Conservation (phyloP, 768 basidiomycete genomes). For the Mycena olivaceomarginata region DNA sequence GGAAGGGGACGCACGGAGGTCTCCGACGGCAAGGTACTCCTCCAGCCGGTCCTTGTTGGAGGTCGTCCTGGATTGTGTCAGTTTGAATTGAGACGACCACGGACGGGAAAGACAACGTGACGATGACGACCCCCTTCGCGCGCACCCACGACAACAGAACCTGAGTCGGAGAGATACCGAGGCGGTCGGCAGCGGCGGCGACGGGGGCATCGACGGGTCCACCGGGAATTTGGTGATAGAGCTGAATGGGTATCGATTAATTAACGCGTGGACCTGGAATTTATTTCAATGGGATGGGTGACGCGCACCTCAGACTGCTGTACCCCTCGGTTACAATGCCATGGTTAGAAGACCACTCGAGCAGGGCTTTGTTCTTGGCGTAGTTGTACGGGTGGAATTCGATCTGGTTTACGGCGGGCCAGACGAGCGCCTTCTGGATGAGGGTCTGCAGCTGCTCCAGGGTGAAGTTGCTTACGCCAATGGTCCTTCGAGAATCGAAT, state of each 20-base stretch:
- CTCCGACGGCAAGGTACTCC: slow-evolving; percentile 61
- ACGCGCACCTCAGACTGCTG: slow-evolving; percentile 63
- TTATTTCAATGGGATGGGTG: background rate
- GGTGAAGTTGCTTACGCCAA: slow-evolving; percentile 74
- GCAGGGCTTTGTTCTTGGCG: slow-evolving; percentile 58
- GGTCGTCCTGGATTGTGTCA: background rate
- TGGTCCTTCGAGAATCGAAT: slow-evolving; percentile 58
- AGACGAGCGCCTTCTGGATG: slow-evolving; percentile 61
- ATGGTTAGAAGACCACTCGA: slow-evolving; percentile 64
- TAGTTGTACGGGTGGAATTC: slow-evolving; percentile 72
- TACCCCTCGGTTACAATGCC: slow-evolving; percentile 71
- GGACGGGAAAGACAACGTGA: slow-evolving; percentile 57
- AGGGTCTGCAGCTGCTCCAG: slow-evolving; percentile 61
- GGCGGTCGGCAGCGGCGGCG: slow-evolving; percentile 59
- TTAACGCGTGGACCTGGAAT: background rate
- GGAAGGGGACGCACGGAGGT: background rate
- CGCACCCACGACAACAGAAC: slow-evolving; percentile 70
- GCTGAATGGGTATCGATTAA: slow-evolving; percentile 43
- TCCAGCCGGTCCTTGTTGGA: slow-evolving; percentile 62
- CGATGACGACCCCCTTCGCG: slow-evolving; percentile 67
- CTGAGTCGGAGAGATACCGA: slow-evolving; percentile 67
- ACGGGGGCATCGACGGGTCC: slow-evolving; percentile 69
- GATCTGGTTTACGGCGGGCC: slow-evolving; percentile 62
- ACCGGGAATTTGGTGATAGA: slow-evolving; percentile 62
- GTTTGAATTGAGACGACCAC: background rate